Conservation (phyloP, 371 early-diverging fungal species). For the Lichtheimia hyalospora region DNA sequence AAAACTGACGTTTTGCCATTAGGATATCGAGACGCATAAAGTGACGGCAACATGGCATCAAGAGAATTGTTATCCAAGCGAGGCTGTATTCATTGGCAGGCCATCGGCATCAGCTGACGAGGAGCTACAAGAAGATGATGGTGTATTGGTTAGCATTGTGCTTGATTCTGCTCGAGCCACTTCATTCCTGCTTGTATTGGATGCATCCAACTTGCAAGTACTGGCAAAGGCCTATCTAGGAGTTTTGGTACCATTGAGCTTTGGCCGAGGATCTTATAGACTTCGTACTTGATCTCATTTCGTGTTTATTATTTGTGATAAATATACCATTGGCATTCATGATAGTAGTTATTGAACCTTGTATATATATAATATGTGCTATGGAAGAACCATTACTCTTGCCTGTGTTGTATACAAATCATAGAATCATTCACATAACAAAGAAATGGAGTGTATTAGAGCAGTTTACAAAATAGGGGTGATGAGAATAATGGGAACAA, state of each 20-base stretch:
- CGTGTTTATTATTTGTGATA: too few relatives aligned
- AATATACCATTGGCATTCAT: too few relatives aligned
- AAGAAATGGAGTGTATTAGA: too few relatives aligned
- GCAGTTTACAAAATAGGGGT: too few relatives aligned
- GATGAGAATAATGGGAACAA: too few relatives aligned
- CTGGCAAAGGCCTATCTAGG: slow-evolving; percentile 64
- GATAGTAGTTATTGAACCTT: too few relatives aligned
- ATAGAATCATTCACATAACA: too few relatives aligned
- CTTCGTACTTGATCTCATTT: background rate
- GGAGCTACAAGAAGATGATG: slow-evolving; percentile 71
- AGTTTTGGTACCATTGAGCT: slow-evolving; percentile 61
- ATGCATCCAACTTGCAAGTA: slow-evolving; percentile 69
- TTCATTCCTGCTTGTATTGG: slow-evolving; percentile 71
- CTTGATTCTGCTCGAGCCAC: slow-evolving; percentile 61
- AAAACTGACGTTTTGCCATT: background rate
- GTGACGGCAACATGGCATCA: slow-evolving; percentile 49
- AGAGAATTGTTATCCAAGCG: slow-evolving; percentile 70
- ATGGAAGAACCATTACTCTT: too few relatives aligned
- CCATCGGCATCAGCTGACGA: slow-evolving; percentile 33
- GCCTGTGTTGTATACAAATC: too few relatives aligned
- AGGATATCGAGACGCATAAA: slow-evolving; percentile 30
- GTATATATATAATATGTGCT: too few relatives aligned
- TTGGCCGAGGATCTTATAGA: slow-evolving; percentile 49
- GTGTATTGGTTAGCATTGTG: slow-evolving; percentile 71
- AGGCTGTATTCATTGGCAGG: slow-evolving; percentile 69